Evolutionary conservation across 306 rosid genomes (phyloP), one percentile per base, ranked within the genome.

Genomic region (Cicer pinnatifidum): DNA sequence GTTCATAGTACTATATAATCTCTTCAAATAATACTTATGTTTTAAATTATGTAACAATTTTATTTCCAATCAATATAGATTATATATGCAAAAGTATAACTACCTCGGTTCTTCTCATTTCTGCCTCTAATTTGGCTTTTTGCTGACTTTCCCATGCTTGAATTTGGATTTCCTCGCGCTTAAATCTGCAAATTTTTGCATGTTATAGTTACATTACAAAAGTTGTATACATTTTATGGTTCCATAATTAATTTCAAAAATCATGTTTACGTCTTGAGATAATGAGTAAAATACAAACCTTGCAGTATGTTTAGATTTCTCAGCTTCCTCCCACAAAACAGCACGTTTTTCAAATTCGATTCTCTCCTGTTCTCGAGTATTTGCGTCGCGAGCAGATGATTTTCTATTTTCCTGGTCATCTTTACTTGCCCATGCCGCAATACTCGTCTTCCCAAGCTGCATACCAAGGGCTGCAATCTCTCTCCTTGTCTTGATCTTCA

Each of bases 141-240:
- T 93, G 85, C 73, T 87, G 94, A 75, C 90, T 89, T 78, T 93
- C 98, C 98, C 98, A 93, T 20, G 94, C 94, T 83, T 93, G 94
- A 80, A 93, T 91, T 87, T 85, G 76, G 90, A 93, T 93, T 77
- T 93, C 98, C 68, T 91, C 94, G 0, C 98, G 96, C 82, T 87
- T 93, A 77, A 51, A 88, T 77, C 98, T 93, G 86, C 71, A 37
- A 85, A 65, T 59, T 28, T 75, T 28, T 23, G 75, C 60, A 69
- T 41, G 35, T 6, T 15, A 74, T 72, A 11, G 19, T 69, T 40
- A 61, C 33, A 52, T 78, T 68, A 82, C 60, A 11, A 71, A 54
- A 35, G 20, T 13, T 59, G 68, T 53, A 67, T 3, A 50, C 16
- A 20, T 63, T 44, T 43, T 56, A 73, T 20, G 40, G 9, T 62